phyloP scores from a whole-genome alignment of 768 basidiomycete species.

The Crepidotus variabilis region DNA sequence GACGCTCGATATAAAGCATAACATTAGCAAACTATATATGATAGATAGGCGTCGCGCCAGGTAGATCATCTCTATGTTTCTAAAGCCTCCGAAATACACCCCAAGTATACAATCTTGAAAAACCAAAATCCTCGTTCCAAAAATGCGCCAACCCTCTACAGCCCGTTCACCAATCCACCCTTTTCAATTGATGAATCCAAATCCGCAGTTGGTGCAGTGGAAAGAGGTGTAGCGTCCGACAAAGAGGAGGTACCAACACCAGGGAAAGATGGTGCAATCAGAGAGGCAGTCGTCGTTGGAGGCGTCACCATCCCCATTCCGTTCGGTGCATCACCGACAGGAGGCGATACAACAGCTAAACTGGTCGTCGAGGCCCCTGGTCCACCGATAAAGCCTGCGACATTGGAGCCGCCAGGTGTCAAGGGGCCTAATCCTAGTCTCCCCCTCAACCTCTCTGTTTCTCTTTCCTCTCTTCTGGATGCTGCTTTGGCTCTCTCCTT shows the following conservation, averaged over 20 bases:
- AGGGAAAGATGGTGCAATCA: background rate
- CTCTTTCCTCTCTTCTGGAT: background rate
- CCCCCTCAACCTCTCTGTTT: background rate
- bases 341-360: background rate
- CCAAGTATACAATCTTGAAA: too few species aligned
- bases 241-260: background rate
- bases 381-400: background rate
- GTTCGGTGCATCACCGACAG: background rate
- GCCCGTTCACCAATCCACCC: background rate
- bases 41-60: too few species aligned
- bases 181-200: background rate
- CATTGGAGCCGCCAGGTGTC: background rate
- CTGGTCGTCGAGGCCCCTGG: background rate
- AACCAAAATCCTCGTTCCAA: too few species aligned
- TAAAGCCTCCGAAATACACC: too few species aligned
- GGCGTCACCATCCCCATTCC: background rate
- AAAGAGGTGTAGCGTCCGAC: background rate
- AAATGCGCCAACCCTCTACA: background rate
- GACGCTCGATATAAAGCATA: too few species aligned
- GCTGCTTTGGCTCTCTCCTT: background rate
- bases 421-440: background rate
- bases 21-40: too few species aligned
- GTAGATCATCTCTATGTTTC: too few species aligned
- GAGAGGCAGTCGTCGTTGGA: background rate
- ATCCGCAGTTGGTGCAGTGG: background rate